Conservation (phyloP, 2,329 filamentous ascomycete genomes). For the Trichoderma brevicompactum region DNA sequence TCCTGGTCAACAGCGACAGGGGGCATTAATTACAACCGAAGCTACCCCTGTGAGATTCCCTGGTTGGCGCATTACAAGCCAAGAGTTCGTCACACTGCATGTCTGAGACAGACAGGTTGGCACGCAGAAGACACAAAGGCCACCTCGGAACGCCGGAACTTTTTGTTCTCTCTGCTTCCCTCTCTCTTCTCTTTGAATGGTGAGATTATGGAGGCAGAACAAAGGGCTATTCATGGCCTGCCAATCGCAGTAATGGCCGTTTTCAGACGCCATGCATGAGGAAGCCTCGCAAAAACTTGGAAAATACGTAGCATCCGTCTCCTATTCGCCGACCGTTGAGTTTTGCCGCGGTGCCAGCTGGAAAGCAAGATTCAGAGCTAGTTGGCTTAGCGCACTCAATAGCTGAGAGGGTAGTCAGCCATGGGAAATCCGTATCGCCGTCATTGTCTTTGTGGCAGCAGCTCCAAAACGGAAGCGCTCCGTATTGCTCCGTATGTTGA, state of each 20-base stretch:
- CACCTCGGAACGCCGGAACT: slow-evolving; percentile 8
- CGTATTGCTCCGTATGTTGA: no score
- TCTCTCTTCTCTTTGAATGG: neutral
- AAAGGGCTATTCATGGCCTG: neutral
- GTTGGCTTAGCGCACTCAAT: slow-evolving; percentile 16
- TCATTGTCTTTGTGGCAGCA: neutral
- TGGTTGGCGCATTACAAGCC: slow-evolving; percentile 17
- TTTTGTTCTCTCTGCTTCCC: neutral
- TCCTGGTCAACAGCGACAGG: slow-evolving; percentile 23
- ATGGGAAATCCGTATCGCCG: slow-evolving; percentile 4
- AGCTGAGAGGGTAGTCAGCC: slow-evolving; percentile 22
- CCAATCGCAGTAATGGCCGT: neutral
- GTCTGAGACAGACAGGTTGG: slow-evolving; percentile 18
- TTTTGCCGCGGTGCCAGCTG: slow-evolving; percentile 14
- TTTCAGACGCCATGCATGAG: neutral
- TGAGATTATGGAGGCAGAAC: slow-evolving; percentile 1
- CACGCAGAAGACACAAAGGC: neutral
- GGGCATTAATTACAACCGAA: slow-evolving; percentile 28
- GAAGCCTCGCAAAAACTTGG: slow-evolving; percentile 1
- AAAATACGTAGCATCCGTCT: neutral
- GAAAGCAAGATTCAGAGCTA: slow-evolving; percentile 24
- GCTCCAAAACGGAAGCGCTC: no score
- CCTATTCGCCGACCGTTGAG: slow-evolving; percentile 20
- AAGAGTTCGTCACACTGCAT: slow-evolving; percentile 25
- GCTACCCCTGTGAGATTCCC: slow-evolving; percentile 28